phyloP scores from a whole-genome alignment of 495 filamentous ascomycete species.

The Aspergillus ellipticus region DNA sequence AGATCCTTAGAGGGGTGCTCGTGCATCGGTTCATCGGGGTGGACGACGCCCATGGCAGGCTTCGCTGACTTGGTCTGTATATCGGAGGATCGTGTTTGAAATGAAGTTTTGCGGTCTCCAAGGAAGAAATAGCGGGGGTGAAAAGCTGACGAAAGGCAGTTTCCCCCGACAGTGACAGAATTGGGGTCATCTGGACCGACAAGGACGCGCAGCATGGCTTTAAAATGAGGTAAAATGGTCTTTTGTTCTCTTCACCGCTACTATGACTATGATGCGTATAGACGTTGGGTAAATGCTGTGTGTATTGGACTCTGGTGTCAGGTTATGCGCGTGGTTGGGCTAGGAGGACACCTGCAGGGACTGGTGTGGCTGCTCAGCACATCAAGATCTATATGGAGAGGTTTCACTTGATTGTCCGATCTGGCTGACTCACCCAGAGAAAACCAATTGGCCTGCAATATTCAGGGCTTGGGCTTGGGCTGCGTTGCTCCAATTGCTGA shows the following conservation, averaged over 20 bases:
- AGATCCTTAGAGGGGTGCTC: constrained; percentile 3
- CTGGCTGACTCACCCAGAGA: constrained; percentile 9
- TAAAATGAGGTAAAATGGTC: constrained; percentile 13
- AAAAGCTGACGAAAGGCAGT: constrained; percentile 2
- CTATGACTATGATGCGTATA: constrained; percentile 1
- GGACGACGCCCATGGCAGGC: neutral
- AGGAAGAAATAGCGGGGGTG: neutral
- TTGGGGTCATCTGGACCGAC: constrained; percentile 7
- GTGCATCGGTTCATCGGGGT: constrained; percentile 1
- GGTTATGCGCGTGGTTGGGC: constrained; percentile 17
- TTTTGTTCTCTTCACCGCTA: constrained; percentile 20
- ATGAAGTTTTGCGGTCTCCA: neutral
- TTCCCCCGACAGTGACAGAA: neutral
- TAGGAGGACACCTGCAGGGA: constrained; percentile 29
- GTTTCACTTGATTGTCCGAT: constrained; percentile 20
- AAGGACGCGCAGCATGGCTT: constrained; percentile 16
- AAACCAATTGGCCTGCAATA: neutral
- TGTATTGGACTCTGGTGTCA: constrained; percentile 8
- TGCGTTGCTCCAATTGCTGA: neutral
- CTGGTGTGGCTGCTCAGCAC: constrained; percentile 14
- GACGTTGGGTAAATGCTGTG: neutral
- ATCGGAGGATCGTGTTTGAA: neutral
- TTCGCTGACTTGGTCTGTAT: neutral
- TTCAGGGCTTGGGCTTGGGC: neutral
- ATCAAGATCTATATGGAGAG: constrained; percentile 22